Evolutionary conservation across 257 asterid genomes (phyloP).

Genomic region (Cruciata laevipes): DNA sequence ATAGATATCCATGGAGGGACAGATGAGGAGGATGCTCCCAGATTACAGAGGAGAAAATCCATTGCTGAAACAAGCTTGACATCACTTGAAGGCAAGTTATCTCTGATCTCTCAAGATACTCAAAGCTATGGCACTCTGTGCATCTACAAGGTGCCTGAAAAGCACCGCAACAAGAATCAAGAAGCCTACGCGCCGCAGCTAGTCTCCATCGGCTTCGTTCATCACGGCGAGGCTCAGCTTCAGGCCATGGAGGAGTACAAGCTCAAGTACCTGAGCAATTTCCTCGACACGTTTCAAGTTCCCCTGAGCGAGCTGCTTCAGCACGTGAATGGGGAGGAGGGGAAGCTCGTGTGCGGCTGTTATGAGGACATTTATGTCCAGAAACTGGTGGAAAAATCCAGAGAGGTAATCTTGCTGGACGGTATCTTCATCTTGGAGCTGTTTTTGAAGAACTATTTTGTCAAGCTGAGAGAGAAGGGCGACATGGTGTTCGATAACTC

Average conservation of each 20-base stretch:
- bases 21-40: no score
- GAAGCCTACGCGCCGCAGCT: conserved; percentile 24
- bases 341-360: no score
- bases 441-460: conserved; percentile 16
- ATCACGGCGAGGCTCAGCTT: conserved; percentile 12
- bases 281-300: conserved; percentile 16
- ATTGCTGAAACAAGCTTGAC: no score
- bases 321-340: no score
- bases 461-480: conserved; percentile 16
- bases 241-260: conserved; percentile 29
- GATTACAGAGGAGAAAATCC: no score
- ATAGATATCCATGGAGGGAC: no score
- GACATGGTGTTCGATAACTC: conserved; percentile 22
- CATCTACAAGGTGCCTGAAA: conserved; percentile 23
- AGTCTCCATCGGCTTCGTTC: conserved; percentile 29
- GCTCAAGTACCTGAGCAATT: conserved; percentile 21
- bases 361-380: no score
- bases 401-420: conserved; percentile 23
- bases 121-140: conserved; percentile 9
- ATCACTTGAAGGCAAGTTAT: background rate
- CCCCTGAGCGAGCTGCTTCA: background rate
- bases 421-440: conserved; percentile 23
- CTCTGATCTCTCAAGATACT: background rate
- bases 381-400: no score
- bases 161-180: conserved; percentile 20